phyloP scores from a whole-genome alignment of 108 stramenopile species.

The Nitzschia putrida region DNA sequence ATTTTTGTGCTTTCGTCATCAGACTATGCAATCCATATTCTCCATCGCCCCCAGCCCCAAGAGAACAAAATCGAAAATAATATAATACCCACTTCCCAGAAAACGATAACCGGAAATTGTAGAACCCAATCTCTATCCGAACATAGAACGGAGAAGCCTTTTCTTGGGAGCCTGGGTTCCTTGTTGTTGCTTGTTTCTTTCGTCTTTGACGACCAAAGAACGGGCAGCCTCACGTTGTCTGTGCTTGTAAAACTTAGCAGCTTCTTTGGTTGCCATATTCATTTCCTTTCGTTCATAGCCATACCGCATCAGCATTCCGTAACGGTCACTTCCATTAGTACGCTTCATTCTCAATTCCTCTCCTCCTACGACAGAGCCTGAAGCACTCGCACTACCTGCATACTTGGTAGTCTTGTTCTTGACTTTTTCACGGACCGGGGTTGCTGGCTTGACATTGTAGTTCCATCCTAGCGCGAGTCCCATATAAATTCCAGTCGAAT shows the following conservation, averaged over 20 bases:
- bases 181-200: not conserved
- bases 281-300: constrained; percentile 15
- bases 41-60: too few relatives aligned
- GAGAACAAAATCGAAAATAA: too few relatives aligned
- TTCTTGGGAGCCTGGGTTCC: not conserved
- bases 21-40: too few relatives aligned
- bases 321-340: constrained; percentile 18
- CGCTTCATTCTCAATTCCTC: constrained; percentile 18
- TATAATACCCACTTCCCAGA: too few relatives aligned
- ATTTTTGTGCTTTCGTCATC: too few relatives aligned
- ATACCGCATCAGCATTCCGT: constrained; percentile 16
- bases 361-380: not conserved
- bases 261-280: constrained; percentile 13
- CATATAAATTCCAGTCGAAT: constrained; percentile 19
- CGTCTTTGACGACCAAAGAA: constrained; percentile 13
- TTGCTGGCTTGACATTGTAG: constrained; percentile 10
- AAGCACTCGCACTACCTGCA: not conserved
- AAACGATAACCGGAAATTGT: too few relatives aligned
- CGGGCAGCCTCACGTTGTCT: constrained; percentile 14
- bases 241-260: constrained; percentile 13
- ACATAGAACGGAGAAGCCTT: constrained; percentile 12
- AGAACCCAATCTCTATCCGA: not conserved
- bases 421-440: constrained; percentile 9
- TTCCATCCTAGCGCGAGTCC: constrained; percentile 16
- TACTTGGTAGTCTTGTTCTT: constrained; percentile 3